A percentile compares a stretch with the other conserved stretches of the same genome.
phyloP scores from a whole-genome alignment of 305 asterid genomes.

The Fraxinus sp. region DNA sequence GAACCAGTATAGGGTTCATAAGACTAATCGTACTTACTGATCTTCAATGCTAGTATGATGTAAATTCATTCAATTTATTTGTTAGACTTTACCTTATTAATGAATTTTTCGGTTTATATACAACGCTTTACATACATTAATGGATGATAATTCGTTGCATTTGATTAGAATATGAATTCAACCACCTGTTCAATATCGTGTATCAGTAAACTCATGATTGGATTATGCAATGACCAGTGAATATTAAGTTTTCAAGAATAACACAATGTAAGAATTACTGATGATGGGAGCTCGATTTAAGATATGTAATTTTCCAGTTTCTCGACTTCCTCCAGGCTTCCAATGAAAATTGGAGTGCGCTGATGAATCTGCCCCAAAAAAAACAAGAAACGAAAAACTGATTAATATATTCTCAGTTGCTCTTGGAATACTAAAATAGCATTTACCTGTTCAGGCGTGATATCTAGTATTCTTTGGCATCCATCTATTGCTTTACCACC shows the following conservation, averaged over 20 bases:
- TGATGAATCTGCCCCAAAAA: conserved; percentile 66
- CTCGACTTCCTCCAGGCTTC: conserved; percentile 75
- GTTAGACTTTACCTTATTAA: conserved; percentile 13
- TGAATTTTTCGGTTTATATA: conserved; percentile 16
- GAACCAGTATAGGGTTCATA: not conserved
- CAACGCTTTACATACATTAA: conserved; percentile 9
- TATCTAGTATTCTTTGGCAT: conserved; percentile 56
- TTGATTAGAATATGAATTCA: conserved; percentile 2
- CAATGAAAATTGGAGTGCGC: conserved; percentile 71
- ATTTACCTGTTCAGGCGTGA: conserved; percentile 61
- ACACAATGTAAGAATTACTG: not conserved
- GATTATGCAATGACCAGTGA: not conserved
- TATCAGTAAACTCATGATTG: not conserved
- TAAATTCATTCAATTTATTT: conserved; percentile 28
- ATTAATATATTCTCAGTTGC: not conserved
- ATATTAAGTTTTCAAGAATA: not conserved
- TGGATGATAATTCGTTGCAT: conserved; percentile 20
- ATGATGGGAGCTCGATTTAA: conserved; percentile 9
- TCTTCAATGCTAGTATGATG: conserved; percentile 21
- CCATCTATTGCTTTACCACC: conserved; percentile 84
- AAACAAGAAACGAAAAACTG: not conserved
- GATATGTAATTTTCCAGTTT: conserved; percentile 58
- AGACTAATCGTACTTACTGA: conserved; percentile 9
- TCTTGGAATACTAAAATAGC: not conserved
- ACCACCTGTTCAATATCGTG: not conserved